Evolutionary conservation across 2,329 filamentous ascomycete genomes (phyloP).

Genomic region (Camptophora hylomeconis): DNA sequence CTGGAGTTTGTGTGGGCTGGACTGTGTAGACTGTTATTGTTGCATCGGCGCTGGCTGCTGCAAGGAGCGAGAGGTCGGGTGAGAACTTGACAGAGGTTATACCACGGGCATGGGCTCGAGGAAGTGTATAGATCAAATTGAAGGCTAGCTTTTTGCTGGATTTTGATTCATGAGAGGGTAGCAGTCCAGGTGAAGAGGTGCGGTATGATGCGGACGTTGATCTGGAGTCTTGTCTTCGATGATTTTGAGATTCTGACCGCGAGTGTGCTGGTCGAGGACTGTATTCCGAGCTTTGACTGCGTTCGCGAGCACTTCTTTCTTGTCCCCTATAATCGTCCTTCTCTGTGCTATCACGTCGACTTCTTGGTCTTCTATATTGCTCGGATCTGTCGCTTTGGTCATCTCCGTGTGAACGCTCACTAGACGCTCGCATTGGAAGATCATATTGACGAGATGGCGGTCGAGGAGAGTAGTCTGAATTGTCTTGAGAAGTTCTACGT

Average conservation of each 20-base stretch:
- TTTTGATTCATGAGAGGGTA: conserved; percentile 1
- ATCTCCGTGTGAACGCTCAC: too few relatives aligned
- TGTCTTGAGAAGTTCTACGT: conserved; percentile 1
- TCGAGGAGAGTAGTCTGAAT: conserved; percentile 3
- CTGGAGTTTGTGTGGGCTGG: conserved; percentile 27
- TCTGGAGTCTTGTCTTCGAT: conserved; percentile 19
- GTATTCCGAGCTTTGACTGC: conserved; percentile 1
- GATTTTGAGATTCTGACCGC: conserved; percentile 16
- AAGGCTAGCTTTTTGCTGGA: conserved; percentile 11
- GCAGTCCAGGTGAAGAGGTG: neutral
- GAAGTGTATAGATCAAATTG: conserved; percentile 14
- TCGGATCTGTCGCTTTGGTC: too few relatives aligned
- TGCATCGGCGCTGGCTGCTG: conserved; percentile 77
- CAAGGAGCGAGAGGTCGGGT: conserved; percentile 79
- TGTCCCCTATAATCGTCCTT: too few relatives aligned
- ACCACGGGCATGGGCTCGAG: conserved; percentile 41
- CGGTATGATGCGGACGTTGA: conserved; percentile 19
- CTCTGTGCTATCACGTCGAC: too few relatives aligned
- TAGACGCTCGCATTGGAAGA: too few relatives aligned
- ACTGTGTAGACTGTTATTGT: conserved; percentile 68
- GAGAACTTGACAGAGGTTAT: conserved; percentile 83
- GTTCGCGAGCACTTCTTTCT: too few relatives aligned
- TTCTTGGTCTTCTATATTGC: too few relatives aligned
- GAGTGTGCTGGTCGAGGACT: conserved; percentile 17
- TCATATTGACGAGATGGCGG: conserved; percentile 1